Base-by-base conservation (phyloP, 1,284 basidiomycete genomes). In the Cryptococcus sp. region DNA sequence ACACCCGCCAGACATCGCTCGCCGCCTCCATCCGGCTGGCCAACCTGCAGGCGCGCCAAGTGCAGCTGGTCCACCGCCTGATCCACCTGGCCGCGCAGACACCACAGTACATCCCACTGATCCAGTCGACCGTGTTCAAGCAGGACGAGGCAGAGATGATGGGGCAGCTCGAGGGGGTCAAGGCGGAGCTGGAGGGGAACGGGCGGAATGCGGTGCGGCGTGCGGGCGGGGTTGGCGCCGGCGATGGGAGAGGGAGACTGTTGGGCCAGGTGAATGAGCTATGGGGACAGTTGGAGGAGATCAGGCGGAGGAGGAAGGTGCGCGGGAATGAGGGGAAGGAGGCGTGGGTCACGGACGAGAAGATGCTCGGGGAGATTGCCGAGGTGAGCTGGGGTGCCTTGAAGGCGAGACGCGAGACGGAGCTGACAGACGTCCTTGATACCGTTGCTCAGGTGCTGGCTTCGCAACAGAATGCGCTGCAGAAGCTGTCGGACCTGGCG, bases 271-370 rank as follows among this genome's bases (percentile, higher is more conserved):
- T 91, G 71, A 84, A 85, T 50, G 91, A 92, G 73, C 79, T 94
- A 24, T 92, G 91, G 90, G 90, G 88, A 13, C 78, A 87, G 40
- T 81, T 92, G 12, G 89, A 89, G n/a, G 86, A 88, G 53, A 80
- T 91, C 20, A 62, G 80, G 70, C 65, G 72, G 66, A 59, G 62
- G 70, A 56, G 77, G 75, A 52, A 80, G 77, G 23, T 49, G 24
- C 53, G 56, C 6, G 64, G 62, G 2, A 80, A 80, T 0, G 70
- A 69, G 28, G 75, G 75, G 66, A 37, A 79, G 81, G 48, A 69
- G 39, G 36, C 42, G 61, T 93, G 91, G 91, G 83, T 87, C 8
- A 87, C 88, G 3, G 90, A 94, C 71, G 87, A 90, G 64, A 88
- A 88, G 12, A 87, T 88, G 0, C 77, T 93, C 61, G 81, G 83